Evolutionary conservation across 768 basidiomycete genomes (phyloP).

Genomic region (Phlebiopsis gigantea): DNA sequence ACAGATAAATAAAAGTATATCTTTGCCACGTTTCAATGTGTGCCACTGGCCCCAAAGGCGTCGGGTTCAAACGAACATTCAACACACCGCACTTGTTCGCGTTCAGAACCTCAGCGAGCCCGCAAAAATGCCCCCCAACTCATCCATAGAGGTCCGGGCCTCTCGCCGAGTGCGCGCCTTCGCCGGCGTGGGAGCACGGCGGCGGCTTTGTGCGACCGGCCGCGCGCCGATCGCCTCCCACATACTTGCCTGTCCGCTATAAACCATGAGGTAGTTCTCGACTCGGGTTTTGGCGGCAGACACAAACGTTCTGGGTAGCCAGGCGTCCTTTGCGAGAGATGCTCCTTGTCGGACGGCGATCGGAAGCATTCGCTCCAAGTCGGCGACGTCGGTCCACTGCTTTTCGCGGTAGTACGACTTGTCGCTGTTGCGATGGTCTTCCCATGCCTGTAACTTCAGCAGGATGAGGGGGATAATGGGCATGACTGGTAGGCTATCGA

Average conservation of each 20-base stretch:
- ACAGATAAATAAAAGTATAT: too few relatives aligned
- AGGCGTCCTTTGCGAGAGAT: not conserved
- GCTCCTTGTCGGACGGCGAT: slow-evolving; percentile 1
- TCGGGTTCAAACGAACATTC: too few relatives aligned
- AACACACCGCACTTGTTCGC: too few relatives aligned
- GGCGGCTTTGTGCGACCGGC: too few relatives aligned
- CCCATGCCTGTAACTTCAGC: slow-evolving; percentile 28
- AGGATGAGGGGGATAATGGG: slow-evolving; percentile 24
- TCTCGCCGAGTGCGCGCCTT: too few relatives aligned
- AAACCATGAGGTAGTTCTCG: not conserved
- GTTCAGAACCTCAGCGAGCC: too few relatives aligned
- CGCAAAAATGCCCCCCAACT: too few relatives aligned
- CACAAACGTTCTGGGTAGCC: not conserved
- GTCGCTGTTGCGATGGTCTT: slow-evolving; percentile 24
- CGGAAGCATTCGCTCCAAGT: slow-evolving; percentile 24
- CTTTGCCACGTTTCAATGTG: too few relatives aligned
- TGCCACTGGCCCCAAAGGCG: too few relatives aligned
- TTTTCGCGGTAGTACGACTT: slow-evolving; percentile 30
- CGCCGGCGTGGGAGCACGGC: too few relatives aligned
- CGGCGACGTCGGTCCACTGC: slow-evolving; percentile 32
- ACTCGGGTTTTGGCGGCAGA: not conserved
- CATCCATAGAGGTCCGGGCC: too few relatives aligned
- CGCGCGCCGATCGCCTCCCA: not conserved
- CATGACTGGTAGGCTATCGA: slow-evolving; percentile 21
- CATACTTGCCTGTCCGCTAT: not conserved